Evolutionary conservation across 1,284 basidiomycete species (phyloP).

Genomic region (Laetiporus sulphureus): DNA sequence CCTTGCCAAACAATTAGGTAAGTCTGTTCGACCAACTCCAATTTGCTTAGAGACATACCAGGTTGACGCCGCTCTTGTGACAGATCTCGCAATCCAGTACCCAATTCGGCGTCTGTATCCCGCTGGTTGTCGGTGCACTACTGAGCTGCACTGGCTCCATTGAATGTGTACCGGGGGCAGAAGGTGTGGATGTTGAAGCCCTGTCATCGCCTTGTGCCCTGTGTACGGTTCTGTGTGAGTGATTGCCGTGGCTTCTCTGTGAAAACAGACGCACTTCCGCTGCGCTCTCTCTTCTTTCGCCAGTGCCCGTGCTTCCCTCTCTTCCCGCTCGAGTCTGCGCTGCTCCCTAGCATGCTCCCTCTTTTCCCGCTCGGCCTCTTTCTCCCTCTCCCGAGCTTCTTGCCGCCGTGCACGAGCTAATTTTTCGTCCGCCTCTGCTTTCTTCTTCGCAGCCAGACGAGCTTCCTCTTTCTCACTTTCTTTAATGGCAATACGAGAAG

Average conservation of each 20-base stretch:
- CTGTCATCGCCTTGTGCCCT: constrained; percentile 12
- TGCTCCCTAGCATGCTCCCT: constrained; percentile 51
- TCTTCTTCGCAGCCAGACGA: constrained; percentile 41
- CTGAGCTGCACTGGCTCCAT: constrained; percentile 18
- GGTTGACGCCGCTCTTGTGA: constrained; percentile 57
- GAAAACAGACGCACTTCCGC: constrained; percentile 16
- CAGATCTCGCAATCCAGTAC: constrained; percentile 83
- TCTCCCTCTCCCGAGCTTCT: constrained; percentile 58
- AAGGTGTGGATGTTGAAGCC: constrained; percentile 17
- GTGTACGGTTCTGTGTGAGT: not conserved
- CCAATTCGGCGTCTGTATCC: constrained; percentile 58
- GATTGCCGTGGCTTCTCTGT: not conserved
- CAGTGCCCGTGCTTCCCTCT: constrained; percentile 28
- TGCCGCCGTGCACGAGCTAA: constrained; percentile 52
- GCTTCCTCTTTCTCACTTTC: constrained; percentile 71
- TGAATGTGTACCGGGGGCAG: constrained; percentile 16
- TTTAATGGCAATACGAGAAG: constrained; percentile 73
- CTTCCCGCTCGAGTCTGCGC: constrained; percentile 45
- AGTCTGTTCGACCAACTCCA: too few relatives aligned
- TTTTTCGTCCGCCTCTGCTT: constrained; percentile 60
- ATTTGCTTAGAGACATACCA: too few relatives aligned
- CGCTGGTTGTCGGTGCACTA: constrained; percentile 30
- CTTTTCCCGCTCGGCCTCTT: constrained; percentile 54
- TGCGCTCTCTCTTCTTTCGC: constrained; percentile 21
- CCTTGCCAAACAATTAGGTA: too few relatives aligned